phyloP scores from a whole-genome alignment of 495 filamentous ascomycete species.

The Paragyromitra xinjiangensis region DNA sequence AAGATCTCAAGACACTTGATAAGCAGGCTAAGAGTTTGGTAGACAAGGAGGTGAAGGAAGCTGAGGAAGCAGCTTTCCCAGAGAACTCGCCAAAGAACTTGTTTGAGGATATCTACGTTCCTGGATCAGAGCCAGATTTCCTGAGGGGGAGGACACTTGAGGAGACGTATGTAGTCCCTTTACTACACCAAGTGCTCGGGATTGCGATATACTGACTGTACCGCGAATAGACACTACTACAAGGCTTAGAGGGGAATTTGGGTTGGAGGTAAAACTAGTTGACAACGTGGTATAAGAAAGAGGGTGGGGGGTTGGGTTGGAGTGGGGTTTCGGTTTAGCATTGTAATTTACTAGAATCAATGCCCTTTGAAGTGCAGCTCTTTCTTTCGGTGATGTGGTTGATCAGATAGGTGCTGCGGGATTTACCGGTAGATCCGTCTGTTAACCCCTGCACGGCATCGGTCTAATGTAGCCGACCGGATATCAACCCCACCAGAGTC shows the following conservation, averaged over 20 bases:
- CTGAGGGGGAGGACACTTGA: constrained; percentile 89
- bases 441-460: constrained; percentile 15
- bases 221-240: constrained; percentile 45
- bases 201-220: constrained; percentile 23
- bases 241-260: constrained; percentile 21
- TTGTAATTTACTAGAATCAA: constrained; percentile 56
- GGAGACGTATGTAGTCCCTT: constrained; percentile 66
- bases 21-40: constrained; percentile 85
- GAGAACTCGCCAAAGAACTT: constrained; percentile 79
- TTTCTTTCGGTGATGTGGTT: constrained; percentile 6
- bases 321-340: constrained; percentile 46
- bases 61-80: constrained; percentile 84
- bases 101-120: constrained; percentile 97
- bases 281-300: neutral
- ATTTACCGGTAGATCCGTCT: constrained; percentile 35
- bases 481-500: neutral
- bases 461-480: neutral
- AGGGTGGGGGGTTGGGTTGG: constrained; percentile 22
- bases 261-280: neutral
- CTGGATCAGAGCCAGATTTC: constrained; percentile 87
- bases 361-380: constrained; percentile 42
- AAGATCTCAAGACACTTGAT: constrained; percentile 96
- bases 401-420: neutral
- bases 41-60: constrained; percentile 87
- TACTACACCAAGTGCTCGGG: neutral